Base-by-base conservation (phyloP, 495 filamentous ascomycete species). In the Podospora bellae-mahoneyi region DNA sequence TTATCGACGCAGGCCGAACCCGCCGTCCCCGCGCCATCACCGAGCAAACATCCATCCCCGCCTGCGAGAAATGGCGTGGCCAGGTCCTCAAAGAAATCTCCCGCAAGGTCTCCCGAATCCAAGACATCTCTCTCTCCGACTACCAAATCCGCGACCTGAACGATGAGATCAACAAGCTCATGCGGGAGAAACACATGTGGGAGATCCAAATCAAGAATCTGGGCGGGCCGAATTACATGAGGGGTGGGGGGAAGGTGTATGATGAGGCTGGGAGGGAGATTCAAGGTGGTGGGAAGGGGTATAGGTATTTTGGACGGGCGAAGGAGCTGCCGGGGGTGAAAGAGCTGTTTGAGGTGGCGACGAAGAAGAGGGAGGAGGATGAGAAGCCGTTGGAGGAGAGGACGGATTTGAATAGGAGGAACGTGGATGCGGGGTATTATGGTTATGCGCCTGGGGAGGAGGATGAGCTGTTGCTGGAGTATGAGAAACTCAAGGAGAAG, bases 111-210 rank as follows among this genome's bases (percentile, higher is more conserved):
- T 89, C 92, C 60, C 91, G 92, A 73, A 98, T 99, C 82, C 95
- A 98, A 77, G 96, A 98, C 71, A 79, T 84, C 6, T 89, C 89
- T 32, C 85, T 98, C 16, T 91, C 88, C 79, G 95, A 99, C 83
- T 97, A 89, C 82, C 95, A 98, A 82, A 94, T 99, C 80, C 90
- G 95, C 67, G 95, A 99, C 78, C 84, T 99, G 71, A 99, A 99
- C 80, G 95, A 99, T 79, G 96, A 99, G 81, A 96, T 99, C 84
- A 99, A 99, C 82, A 96, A 96, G 80, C 86, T 96, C 62, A 97
- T 99, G 91, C 89, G 93, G 64, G 95, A 99, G 84, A 99, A 99
- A 79, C 91, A 93, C 82, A 91, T 95, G 85, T 99, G 95, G 95
- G 95, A 99, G 81, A 87, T 93, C 77, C 95, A 97, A 79, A 97